Conservation (phyloP, 2,329 filamentous ascomycete genomes). For the Ascochyta fabae region DNA sequence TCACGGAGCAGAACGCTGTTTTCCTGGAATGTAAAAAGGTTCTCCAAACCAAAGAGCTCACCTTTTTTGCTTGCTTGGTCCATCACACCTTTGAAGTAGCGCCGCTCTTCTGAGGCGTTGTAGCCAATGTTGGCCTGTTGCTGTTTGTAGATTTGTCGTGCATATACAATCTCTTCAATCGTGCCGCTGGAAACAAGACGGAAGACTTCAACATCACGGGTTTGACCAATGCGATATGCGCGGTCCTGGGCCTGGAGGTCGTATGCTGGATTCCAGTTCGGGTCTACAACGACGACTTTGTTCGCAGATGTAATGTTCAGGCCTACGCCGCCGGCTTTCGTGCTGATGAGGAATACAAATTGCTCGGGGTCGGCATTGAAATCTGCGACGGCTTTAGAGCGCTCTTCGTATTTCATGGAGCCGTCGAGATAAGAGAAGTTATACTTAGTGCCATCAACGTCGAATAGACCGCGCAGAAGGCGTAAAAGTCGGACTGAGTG, state of each 20-base stretch:
- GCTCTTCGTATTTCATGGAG: conserved; percentile 79
- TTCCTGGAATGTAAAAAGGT: conserved; percentile 82
- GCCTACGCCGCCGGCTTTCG: conserved; percentile 89
- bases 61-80: conserved; percentile 82
- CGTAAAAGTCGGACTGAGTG: conserved; percentile 85
- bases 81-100: conserved; percentile 95
- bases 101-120: conserved; percentile 85
- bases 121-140: conserved; percentile 98
- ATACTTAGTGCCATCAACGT: conserved; percentile 76
- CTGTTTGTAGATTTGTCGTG: conserved; percentile 97
- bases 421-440: conserved; percentile 92
- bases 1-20: conserved; percentile 85
- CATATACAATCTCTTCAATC: conserved; percentile 96
- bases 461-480: conserved; percentile 85
- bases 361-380: conserved; percentile 88
- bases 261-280: conserved; percentile 96
- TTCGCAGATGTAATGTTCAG: conserved; percentile 97
- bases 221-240: conserved; percentile 94
- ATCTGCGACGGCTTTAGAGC: conserved; percentile 80
- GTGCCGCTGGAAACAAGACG: conserved; percentile 89
- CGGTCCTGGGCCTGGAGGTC: conserved; percentile 96
- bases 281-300: conserved; percentile 96
- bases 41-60: conserved; percentile 89
- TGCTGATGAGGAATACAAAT: conserved; percentile 96
- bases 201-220: conserved; percentile 92